These are phyloP conservation scores for Yamadazyma atlantica DNA, from an alignment of 1,139 yeast genomes.

Conservation along the genomic window DNA sequence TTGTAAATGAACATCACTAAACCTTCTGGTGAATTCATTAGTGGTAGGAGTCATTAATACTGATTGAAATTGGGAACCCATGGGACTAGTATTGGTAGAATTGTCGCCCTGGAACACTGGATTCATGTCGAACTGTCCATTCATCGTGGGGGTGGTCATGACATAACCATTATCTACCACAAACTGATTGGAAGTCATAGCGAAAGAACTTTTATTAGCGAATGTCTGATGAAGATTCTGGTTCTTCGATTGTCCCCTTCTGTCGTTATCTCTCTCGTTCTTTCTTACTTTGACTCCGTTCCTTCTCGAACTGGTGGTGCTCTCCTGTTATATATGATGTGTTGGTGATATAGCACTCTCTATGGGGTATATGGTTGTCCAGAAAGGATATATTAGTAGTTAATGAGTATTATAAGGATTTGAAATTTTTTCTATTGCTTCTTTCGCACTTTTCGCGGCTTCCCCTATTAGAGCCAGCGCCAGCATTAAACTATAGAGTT, in stretches of 20 bases:
- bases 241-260: not conserved
- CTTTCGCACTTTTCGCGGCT: not conserved
- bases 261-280: not conserved
- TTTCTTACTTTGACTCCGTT: too few species aligned
- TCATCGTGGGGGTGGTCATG: not conserved
- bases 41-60: slow-evolving; percentile 1
- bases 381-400: not conserved
- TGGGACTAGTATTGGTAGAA: not conserved
- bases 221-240: too few species aligned
- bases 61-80: not conserved
- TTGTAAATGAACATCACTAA: slow-evolving; percentile 1
- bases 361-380: too few species aligned
- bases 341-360: too few species aligned
- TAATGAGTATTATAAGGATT: not conserved
- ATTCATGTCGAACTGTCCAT: not conserved
- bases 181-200: slow-evolving; percentile 2
- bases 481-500: not conserved
- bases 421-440: not conserved
- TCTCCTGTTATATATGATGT: too few species aligned
- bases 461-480: not conserved
- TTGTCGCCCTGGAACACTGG: not conserved
- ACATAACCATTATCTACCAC: not conserved
- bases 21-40: not conserved
- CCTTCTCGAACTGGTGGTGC: too few species aligned
- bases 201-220: slow-evolving; percentile 1